A percentile compares a stretch with the other conserved stretches of the same genome.
Conservation (phyloP, 805 yeast species). For the Kodamaea jinghongensis region DNA sequence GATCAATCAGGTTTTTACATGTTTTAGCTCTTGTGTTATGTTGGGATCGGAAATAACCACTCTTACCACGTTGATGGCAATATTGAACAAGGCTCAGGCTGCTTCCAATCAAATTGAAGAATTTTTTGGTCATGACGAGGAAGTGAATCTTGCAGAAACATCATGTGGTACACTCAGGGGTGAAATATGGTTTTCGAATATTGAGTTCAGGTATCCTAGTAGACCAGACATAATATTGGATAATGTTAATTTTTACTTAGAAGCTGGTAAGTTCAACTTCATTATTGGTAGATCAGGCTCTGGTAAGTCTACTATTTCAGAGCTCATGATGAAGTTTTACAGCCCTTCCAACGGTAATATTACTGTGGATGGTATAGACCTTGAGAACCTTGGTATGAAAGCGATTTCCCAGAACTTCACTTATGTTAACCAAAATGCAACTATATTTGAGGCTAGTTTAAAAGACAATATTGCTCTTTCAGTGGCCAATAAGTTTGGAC, state of each 20-base stretch:
- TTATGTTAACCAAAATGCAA: constrained; percentile 69
- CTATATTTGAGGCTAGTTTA: constrained; percentile 62
- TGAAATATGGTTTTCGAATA: constrained; percentile 50
- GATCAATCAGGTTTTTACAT: constrained; percentile 70
- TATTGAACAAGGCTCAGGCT: constrained; percentile 68
- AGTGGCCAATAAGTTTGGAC: constrained; percentile 17
- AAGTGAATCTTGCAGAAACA: constrained; percentile 5
- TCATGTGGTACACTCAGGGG: constrained; percentile 30
- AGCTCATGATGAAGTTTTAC: constrained; percentile 62
- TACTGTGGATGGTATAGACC: constrained; percentile 50
- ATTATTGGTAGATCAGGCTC: constrained; percentile 88
- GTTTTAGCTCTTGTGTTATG: constrained; percentile 77
- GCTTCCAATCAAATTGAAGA: constrained; percentile 53
- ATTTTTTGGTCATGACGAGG: constrained; percentile 22
- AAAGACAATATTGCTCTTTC: constrained; percentile 64
- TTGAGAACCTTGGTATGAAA: constrained; percentile 38
- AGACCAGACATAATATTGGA: constrained; percentile 51
- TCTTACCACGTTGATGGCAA: constrained; percentile 55
- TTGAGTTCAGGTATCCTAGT: constrained; percentile 63
- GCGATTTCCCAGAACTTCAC: constrained; percentile 67
- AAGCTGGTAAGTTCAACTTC: constrained; percentile 50
- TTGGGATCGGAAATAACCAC: constrained; percentile 61
- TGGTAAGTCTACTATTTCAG: constrained; percentile 84
- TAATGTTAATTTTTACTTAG: constrained; percentile 45
- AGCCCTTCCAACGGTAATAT: constrained; percentile 52